Base-by-base conservation (phyloP, 345 rosid genomes). In the Lagerstroemia speciosa region DNA sequence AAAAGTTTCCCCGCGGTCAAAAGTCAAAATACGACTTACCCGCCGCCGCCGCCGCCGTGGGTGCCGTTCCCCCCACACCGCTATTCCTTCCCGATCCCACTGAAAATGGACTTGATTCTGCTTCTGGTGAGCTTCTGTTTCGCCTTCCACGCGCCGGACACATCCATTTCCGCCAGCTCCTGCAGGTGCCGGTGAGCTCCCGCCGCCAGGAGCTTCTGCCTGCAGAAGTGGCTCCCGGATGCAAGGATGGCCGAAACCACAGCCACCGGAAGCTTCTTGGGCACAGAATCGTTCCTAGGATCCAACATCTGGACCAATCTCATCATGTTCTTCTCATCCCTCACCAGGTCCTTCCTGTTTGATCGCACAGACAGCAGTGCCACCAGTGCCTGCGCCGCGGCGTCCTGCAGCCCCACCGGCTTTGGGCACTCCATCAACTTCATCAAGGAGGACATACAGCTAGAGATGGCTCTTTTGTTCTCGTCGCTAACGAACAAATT, bases 331-430 rank as follows among this genome's bases (percentile, higher is more conserved):
- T 90, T 88, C 79, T 88, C 97, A 19, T 88, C 97, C 71, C 79
- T 78, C 17, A 78, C 83, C 64, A 88, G 61, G 58, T 88, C 94
- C 65, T 85, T 90, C 76, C 85, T 77, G 45, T 85, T 90, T 32
- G 90, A 82, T 45, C 84, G 77, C 34, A 88, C 90, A 0, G 81
- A 72, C 65, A 90, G 71, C 57, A 90, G 66, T 2, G 86, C 76
- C n/a, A 81, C 79, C 40, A 83, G 74, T 10, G 91, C 90, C 46
- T 72, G 74, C 22, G 88, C 71, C 31, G 89, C 90, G 31, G 83
- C 74, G 38, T 90, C 97, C 55, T 90, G 92, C 71, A 90, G 38
- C 30, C 94, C 90, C 48, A 77, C 89, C 20, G 97, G 90, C 83
- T 90, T 90, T 1, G 90, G 86, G 32, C 79, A 83, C 69, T 85